Base-by-base conservation (phyloP, 2,329 filamentous ascomycete species). In the Hypoxylon rubiginosum region DNA sequence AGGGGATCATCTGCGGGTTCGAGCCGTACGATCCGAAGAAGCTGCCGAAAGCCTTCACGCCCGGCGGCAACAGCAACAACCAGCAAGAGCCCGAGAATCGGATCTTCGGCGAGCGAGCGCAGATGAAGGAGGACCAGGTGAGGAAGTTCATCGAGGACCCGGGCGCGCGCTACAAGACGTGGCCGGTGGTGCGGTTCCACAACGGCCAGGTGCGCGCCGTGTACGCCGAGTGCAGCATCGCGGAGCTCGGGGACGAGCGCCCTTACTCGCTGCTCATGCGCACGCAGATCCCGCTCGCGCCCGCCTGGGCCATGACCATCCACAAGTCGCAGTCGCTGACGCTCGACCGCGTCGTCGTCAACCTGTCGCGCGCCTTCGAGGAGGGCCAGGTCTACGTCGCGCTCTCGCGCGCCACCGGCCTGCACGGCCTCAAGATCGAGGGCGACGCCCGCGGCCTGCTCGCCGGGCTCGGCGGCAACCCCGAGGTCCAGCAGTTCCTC, bases 281-380 rank as follows among this genome's bases (percentile, higher is more conserved):
- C n/a, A 88, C 87, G 0, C 88, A 91, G 71, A 82, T 91, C 5
- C 89, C 89, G 0, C 79, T 91, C 0, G 77, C 82, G 1, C 80
- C 87, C 0, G 89, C 84, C 0, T 91, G 88, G 85, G 89, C 89
- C 0, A 83, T 90, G 71, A 90, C 84, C 0, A 84, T 90, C 1
- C 89, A 91, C 73, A 90, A 89, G 73, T 82, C 82, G 3, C 86
- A 91, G 77, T 87, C 88, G 2, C 85, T 90, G 81, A 90, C 88
- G 1, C 77, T 91, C 3, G 84, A 90, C 19, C 81, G 82, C 3
- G 87, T 88, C 1, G 80, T 84, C 1, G 86, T 91, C 1, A 77
- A 90, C 71, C 72, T 91, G 4, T 73, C 74, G 0, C 74, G 75
- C 4, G 81, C 81, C 0, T 91, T 90, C 69, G 85, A 86, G 62